Percentiles rank a stretch among this genome's conserved stretches.
These are phyloP conservation scores for Bassia scoparia DNA, from an alignment of 148 eudicot species.

Conservation along the genomic window DNA sequence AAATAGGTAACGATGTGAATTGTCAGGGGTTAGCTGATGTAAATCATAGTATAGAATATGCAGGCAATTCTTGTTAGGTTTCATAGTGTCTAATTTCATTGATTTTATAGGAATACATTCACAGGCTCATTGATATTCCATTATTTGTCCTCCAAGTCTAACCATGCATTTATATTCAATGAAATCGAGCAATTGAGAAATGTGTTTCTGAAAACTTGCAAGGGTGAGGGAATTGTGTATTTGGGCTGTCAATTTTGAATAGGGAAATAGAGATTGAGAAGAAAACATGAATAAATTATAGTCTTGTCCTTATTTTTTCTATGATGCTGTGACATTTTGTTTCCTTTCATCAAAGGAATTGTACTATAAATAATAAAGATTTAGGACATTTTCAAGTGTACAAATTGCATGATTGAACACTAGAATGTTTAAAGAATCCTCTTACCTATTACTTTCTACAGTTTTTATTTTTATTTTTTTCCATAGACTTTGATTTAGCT, in stretches of 20 bases:
- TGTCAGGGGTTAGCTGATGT: constrained; percentile 38
- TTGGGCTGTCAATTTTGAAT: constrained; percentile 21
- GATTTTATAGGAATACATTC: constrained; percentile 27
- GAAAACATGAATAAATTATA: constrained; percentile 6
- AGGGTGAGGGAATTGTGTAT: constrained; percentile 7
- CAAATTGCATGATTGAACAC: no score
- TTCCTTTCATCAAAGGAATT: no score
- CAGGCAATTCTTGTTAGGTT: constrained; percentile 37
- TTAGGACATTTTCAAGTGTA: no score
- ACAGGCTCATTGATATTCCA: constrained; percentile 12
- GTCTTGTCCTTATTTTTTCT: neutral
- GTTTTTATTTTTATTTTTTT: no score
- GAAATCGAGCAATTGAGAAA: neutral
- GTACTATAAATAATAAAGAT: no score
- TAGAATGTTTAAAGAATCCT: no score
- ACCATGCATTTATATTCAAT: neutral
- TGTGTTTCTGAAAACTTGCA: neutral
- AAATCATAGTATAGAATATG: constrained; percentile 38
- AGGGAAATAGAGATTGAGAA: no score
- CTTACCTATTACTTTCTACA: no score
- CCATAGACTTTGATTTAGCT: no score
- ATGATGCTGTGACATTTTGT: neutral
- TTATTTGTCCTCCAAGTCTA: neutral
- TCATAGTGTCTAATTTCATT: constrained; percentile 24
- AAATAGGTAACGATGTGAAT: constrained; percentile 27